A percentile compares a stretch with the other conserved stretches of the same genome.
These are phyloP conservation scores for Penstemon eatonii DNA, from an alignment of 257 asterid species.

Conservation along the genomic window DNA sequence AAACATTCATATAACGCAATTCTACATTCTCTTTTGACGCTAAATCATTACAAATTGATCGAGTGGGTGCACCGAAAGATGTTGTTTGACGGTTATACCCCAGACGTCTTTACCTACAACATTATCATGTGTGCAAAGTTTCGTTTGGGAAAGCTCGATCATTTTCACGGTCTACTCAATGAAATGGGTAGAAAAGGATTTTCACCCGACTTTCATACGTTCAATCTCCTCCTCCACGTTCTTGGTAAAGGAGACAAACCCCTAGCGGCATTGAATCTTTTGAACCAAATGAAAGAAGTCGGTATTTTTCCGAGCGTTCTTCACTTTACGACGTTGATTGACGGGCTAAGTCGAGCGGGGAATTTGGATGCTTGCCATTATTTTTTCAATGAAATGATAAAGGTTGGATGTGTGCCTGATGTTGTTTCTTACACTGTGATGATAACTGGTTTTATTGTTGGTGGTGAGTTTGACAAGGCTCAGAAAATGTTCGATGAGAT, in stretches of 20 bases:
- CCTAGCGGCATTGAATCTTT: slow-evolving; percentile 74
- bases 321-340: slow-evolving; percentile 87
- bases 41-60: slow-evolving; percentile 68
- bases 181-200: slow-evolving; percentile 80
- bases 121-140: slow-evolving; percentile 82
- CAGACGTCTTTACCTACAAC: slow-evolving; percentile 86
- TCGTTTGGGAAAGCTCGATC: slow-evolving; percentile 78
- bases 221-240: slow-evolving; percentile 80
- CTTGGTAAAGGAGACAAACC: slow-evolving; percentile 87
- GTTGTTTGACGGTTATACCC: slow-evolving; percentile 74
- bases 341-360: slow-evolving; percentile 94
- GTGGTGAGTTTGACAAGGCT: slow-evolving; percentile 70
- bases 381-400: slow-evolving; percentile 75
- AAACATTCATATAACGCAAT: slow-evolving; percentile 81
- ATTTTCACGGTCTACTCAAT: slow-evolving; percentile 71
- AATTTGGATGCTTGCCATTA: slow-evolving; percentile 79
- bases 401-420: slow-evolving; percentile 73
- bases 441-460: slow-evolving; percentile 81
- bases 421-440: slow-evolving; percentile 88
- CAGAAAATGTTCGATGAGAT: slow-evolving; percentile 61
- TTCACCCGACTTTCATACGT: slow-evolving; percentile 88
- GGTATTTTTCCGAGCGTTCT: slow-evolving; percentile 71
- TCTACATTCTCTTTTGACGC: slow-evolving; percentile 62
- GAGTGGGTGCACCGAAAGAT: slow-evolving; percentile 94
- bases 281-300: slow-evolving; percentile 86